phyloP scores from a whole-genome alignment of 1,284 basidiomycete species.

The Malassezia pachydermatis region DNA sequence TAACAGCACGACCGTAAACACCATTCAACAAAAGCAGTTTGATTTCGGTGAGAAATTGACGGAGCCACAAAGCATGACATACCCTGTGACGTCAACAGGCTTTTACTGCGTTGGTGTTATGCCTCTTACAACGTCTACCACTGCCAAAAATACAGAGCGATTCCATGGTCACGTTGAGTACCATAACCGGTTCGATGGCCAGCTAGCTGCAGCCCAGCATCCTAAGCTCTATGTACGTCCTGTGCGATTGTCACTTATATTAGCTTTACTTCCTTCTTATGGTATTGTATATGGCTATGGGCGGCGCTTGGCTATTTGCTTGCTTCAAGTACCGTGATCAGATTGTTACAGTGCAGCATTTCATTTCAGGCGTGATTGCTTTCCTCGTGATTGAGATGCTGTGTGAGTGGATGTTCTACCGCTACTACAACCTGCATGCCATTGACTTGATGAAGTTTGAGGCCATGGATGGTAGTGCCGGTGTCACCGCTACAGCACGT shows the following conservation, averaged over 20 bases:
- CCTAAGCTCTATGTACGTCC: conserved; percentile 83
- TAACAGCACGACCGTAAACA: conserved; percentile 17
- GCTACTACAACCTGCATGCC: conserved; percentile 34
- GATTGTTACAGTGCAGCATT: conserved; percentile 58
- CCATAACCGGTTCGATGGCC: conserved; percentile 76
- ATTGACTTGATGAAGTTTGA: conserved; percentile 39
- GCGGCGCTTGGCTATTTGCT: conserved; percentile 67
- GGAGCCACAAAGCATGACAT: conserved; percentile 47
- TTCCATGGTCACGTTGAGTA: conserved; percentile 76
- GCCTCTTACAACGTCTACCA: conserved; percentile 51
- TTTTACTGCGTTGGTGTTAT: conserved; percentile 79
- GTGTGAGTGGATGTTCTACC: conserved; percentile 51
- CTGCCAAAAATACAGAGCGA: conserved; percentile 53
- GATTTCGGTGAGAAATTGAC: conserved; percentile 23
- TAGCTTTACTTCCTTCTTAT: conserved; percentile 84
- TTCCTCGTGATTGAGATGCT: conserved; percentile 89
- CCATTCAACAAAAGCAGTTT: conserved; percentile 26
- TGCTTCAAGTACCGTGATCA: conserved; percentile 74
- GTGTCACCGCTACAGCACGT: conserved; percentile 32
- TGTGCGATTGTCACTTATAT: not conserved
- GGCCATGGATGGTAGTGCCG: conserved; percentile 21
- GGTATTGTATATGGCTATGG: conserved; percentile 63
- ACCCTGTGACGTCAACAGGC: conserved; percentile 73
- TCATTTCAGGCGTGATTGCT: conserved; percentile 79
- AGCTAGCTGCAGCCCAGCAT: conserved; percentile 83